Percentiles rank a stretch among this genome's conserved stretches.
Conservation (phyloP, 129 eudicot genomes). For the Cynara cardunculus region DNA sequence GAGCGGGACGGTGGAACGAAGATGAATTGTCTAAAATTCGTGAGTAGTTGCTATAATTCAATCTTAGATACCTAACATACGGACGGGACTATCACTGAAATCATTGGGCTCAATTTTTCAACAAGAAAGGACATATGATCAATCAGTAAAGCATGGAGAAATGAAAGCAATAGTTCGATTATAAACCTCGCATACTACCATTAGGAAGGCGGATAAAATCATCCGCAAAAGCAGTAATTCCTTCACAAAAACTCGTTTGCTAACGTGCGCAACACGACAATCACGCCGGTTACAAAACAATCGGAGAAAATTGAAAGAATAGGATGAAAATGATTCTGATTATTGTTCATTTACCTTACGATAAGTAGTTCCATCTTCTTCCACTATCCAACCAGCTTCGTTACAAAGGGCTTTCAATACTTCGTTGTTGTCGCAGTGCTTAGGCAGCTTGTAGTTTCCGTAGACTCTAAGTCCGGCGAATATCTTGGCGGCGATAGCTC, state of each 20-base stretch:
- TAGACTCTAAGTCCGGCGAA: constrained; percentile 74
- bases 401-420: constrained; percentile 79
- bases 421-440: constrained; percentile 93
- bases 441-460: constrained; percentile 84
- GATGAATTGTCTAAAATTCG: not conserved
- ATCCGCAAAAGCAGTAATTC: not conserved
- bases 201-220: not conserved
- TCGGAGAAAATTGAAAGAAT: not conserved
- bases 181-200: not conserved
- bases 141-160: not conserved
- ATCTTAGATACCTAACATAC: not conserved
- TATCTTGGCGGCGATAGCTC: constrained; percentile 97
- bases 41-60: not conserved
- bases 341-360: constrained; percentile 41
- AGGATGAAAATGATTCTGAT: not conserved
- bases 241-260: not conserved
- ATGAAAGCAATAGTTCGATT: not conserved
- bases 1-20: not conserved
- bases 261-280: constrained; percentile 14
- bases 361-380: constrained; percentile 94
- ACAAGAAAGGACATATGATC: not conserved
- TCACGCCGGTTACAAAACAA: not conserved
- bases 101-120: not conserved
- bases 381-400: constrained; percentile 93
- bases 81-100: not conserved